Base-by-base conservation (phyloP, 2,329 filamentous ascomycete genomes). In the Penicillium hesseltinei region DNA sequence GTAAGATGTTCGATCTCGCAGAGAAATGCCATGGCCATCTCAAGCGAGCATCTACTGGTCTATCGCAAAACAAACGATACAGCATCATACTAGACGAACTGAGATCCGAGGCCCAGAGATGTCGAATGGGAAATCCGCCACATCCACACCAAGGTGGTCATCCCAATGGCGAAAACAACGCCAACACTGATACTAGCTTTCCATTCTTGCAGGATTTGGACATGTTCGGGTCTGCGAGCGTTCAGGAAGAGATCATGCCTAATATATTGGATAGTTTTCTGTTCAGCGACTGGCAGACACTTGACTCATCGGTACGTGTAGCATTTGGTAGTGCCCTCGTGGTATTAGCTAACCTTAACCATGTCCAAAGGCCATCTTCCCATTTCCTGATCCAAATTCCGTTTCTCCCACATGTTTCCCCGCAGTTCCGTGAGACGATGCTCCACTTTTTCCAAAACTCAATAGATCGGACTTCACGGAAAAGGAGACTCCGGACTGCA, bases 81-180 rank as follows among this genome's bases (percentile, higher is more conserved):
- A 78, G 76, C 44, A 72, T 83, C 8, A 81, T 84, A 1, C 73
- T 85, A 0, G 80, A 83, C 48, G 81, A 83, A 59, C 66, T 84
- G 10, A 70, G 78, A 15, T 69, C 77, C 2, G 79, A 81, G 40
- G 69, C 58, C 7, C 46, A 49, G 17, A 44, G 51, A 21, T 50
- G 36, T 43, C 36, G 44, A 35, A 21, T 25, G n/a, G 27, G 35
- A 15, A 50, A 50, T 29, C 23, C 23, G 10, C 47, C 21, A 3
- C 6, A 29, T 39, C 6, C 25, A 19, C 15, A 39, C 6, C 47
- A 25, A 39, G n/a, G 33, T 21, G 35, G 35, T 5, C 21, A 10
- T 5, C 35, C 36, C n/a, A 10, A 21, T 17, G 21, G 27, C 3
- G 50, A 48, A 31, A 17, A 15, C 9, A 40, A 15, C 17, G 6